Evolutionary conservation across 768 basidiomycete species (phyloP), one percentile per base, ranked within the genome.

Genomic region (Pleurotus djamor): DNA sequence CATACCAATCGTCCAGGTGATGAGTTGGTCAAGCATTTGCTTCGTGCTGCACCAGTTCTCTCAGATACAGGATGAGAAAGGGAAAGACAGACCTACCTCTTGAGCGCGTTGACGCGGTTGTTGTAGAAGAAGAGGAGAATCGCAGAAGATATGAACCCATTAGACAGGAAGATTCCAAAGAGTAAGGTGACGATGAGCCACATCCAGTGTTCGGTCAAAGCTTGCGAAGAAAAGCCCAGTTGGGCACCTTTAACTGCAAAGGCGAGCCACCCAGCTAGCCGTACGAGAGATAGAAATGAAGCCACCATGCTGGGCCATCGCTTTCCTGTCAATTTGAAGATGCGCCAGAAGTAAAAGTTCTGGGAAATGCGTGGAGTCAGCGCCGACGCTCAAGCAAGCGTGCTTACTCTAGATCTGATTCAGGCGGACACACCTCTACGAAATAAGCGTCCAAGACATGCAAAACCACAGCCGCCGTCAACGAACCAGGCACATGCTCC

Each of bases 341-440:
- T 56, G 4, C 54, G 16, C 54, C 54, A 56, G 41, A 43, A 56
- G 54, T 56, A 56, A 16, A 56, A 56, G 37, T 38, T 43, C 54
- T 56, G 41, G 5, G 5, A 32, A 17, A 32, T 41, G 9, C 21
- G 3, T 41, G 1, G 1, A 41, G n/a, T 41, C 38, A 41, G n/a
- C n/a, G 38, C 9, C 4, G 35, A 28, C 14, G 35, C 16, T 21
- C 52, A 6, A 37, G 10, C n/a, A 38, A 37, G 35, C 21, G 9
- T 17, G 14, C 41, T 12, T 7, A n/a, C n/a, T n/a, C n/a, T n/a
- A 36, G 38, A 17, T 36, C 4, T 16, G 16, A 37, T 54, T 12
- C 34, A 54, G 9, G 10, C 49, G 10, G n/a, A n/a, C n/a, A n/a
- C 35, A 56, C 54, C 54, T 56, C 54, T 5, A 56, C 54, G 12